A percentile compares a stretch with the other conserved stretches of the same genome.
phyloP scores from a whole-genome alignment of 768 basidiomycete genomes.

The Naematelia aurantialba region DNA sequence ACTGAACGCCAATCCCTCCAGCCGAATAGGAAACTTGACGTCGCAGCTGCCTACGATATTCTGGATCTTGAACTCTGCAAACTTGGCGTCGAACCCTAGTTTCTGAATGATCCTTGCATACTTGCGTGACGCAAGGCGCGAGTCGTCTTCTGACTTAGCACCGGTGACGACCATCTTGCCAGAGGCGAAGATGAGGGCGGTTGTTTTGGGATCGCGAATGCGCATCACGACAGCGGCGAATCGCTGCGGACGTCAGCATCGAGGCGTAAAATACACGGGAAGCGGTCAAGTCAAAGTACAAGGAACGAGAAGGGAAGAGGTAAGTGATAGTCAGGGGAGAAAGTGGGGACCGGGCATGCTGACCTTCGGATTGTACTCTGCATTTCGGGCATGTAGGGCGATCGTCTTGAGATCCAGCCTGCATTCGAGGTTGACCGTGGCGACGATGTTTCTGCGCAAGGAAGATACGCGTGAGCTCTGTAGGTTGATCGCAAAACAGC shows the following conservation, averaged over 20 bases:
- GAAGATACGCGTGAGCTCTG: background rate
- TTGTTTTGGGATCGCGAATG: conserved; percentile 99
- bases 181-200: conserved; percentile 97
- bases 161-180: conserved; percentile 99
- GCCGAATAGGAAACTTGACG: conserved; percentile 95
- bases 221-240: conserved; percentile 99
- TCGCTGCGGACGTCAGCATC: conserved; percentile 67
- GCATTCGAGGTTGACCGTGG: conserved; percentile 96
- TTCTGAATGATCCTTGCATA: conserved; percentile 99
- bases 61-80: conserved; percentile 99
- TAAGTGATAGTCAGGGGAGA: background rate
- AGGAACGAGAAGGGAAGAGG: background rate
- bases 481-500: no score
- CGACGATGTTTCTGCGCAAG: conserved; percentile 74
- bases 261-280: background rate
- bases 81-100: conserved; percentile 98
- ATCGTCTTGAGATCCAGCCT: conserved; percentile 97
- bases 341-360: conserved; percentile 42
- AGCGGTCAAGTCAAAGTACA: background rate
- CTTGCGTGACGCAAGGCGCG: conserved; percentile 91
- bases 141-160: conserved; percentile 98
- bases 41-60: conserved; percentile 98
- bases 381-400: conserved; percentile 93
- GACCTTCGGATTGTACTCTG: conserved; percentile 99
- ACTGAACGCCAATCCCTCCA: conserved; percentile 94